Base-by-base conservation (phyloP, 2,329 filamentous ascomycete species). In the Pseudocercospora macadamiae region DNA sequence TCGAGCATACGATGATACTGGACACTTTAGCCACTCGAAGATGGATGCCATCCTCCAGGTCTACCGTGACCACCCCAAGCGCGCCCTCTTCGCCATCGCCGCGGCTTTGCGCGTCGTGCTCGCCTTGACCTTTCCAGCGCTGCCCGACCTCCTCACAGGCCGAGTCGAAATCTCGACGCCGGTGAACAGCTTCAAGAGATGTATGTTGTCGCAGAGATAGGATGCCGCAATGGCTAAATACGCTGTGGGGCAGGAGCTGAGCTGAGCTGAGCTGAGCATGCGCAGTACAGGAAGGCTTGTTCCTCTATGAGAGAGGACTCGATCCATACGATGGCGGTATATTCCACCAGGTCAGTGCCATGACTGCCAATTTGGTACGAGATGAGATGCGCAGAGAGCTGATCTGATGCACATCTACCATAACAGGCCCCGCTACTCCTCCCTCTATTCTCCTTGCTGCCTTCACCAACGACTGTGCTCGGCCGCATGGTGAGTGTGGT, bases 131-230 rank as follows among this genome's bases (percentile, higher is more conserved):
- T 96, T 97, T 73, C 93, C 95, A 63, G 85, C 85, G 34, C 82
- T 99, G 37, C 90, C 93, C 53, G 87, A 92, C 73, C 82, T 96
- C 63, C 82, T 99, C 63, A 95, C 91, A 18, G 90, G 89, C 64
- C 89, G 95, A 72, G 95, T 97, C 69, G 95, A 99, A 81, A 89
- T 99, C 70, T 97, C 95, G 44, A 99, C 95, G 19, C 93, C 95
- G 36, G 89, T 97, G 47, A 97, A 91, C 68, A 96, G 93, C 83
- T 99, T 97, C 84, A 97, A 97, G 81, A 86, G 95, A 85, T 81
- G 93, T 96, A 82, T 76, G 89, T 76, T 16, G 45, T 21, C 18
- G 36, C 2, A 2, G 28, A 18, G 48, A 21, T 37, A 14, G 14
- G 2, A 44, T 32, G 56, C 47, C 51, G 32, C 26, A 21, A 5